phyloP scores from a whole-genome alignment of 805 yeast genomes.

The Candida ficus region DNA sequence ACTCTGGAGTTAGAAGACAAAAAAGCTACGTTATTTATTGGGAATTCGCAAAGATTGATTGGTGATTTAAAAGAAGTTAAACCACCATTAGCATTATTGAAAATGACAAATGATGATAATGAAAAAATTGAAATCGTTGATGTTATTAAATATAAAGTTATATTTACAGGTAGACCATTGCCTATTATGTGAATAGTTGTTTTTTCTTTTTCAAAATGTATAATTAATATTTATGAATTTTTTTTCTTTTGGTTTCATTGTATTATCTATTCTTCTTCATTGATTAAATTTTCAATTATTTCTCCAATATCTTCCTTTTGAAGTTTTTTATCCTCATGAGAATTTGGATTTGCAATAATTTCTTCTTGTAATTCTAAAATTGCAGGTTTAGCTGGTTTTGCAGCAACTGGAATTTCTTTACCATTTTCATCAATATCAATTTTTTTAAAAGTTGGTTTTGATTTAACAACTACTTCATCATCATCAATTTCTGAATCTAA shows the following conservation, averaged over 20 bases:
- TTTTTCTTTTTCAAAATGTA: no score
- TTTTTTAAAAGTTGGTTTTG: no score
- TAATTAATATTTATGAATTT: no score
- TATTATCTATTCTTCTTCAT: background rate
- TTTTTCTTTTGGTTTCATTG: no score
- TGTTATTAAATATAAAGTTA: conserved; percentile 50
- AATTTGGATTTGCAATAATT: conserved; percentile 2
- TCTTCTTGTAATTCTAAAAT: conserved; percentile 17
- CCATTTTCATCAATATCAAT: background rate
- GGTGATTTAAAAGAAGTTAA: conserved; percentile 56
- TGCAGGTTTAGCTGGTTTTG: conserved; percentile 23
- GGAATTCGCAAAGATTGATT: conserved; percentile 63
- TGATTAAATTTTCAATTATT: conserved; percentile 17
- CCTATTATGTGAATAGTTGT: conserved; percentile 66
- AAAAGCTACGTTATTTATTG: conserved; percentile 55
- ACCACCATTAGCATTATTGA: conserved; percentile 61
- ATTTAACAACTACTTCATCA: background rate
- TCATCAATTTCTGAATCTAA: background rate
- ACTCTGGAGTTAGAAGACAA: conserved; percentile 39
- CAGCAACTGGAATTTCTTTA: conserved; percentile 17
- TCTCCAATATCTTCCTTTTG: conserved; percentile 10
- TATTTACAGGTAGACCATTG: conserved; percentile 65
- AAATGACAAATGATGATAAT: conserved; percentile 31
- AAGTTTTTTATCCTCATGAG: conserved; percentile 9
- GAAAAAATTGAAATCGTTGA: conserved; percentile 48